Evolutionary conservation across 139 green algal genomes (phyloP).

Genomic region (Auxenochlorella protothecoides): DNA sequence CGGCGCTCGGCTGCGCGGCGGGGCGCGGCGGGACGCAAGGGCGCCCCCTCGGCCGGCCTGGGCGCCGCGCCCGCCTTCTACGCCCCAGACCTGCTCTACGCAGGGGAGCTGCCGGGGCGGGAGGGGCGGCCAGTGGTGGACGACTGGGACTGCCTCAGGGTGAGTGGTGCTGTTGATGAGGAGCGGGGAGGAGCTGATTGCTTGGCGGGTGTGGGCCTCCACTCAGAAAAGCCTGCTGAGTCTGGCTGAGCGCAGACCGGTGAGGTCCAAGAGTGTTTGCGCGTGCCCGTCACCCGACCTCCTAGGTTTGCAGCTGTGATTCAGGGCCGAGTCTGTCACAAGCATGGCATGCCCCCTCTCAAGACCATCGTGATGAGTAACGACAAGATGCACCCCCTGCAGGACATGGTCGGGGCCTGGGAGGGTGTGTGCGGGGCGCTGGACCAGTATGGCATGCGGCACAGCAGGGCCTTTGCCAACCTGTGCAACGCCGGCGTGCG

Average conservation of each 20-base stretch:
- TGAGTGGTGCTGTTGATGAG: conserved; percentile 2
- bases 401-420: conserved; percentile 58
- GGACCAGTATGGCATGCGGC: conserved; percentile 76
- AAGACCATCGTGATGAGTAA: too few species aligned
- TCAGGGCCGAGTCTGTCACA: too few species aligned
- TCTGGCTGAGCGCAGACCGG: too few species aligned
- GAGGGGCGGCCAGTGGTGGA: conserved; percentile 51
- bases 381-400: background rate
- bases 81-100: conserved; percentile 3
- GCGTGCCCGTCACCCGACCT: too few species aligned
- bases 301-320: too few species aligned
- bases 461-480: conserved; percentile 71
- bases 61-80: too few species aligned
- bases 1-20: background rate
- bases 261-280: too few species aligned
- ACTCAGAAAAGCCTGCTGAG: too few species aligned
- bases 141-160: conserved; percentile 80
- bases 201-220: background rate
- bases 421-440: conserved; percentile 41
- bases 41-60: too few species aligned
- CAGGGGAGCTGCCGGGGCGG: conserved; percentile 2
- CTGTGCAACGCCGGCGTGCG: conserved; percentile 68
- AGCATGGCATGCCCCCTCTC: too few species aligned
- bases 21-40: background rate
- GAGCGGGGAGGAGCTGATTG: too few species aligned